Percentiles rank a stretch among this genome's conserved stretches.
phyloP scores from a whole-genome alignment of 1,284 basidiomycete genomes.

The Tranzscheliella williamsii region DNA sequence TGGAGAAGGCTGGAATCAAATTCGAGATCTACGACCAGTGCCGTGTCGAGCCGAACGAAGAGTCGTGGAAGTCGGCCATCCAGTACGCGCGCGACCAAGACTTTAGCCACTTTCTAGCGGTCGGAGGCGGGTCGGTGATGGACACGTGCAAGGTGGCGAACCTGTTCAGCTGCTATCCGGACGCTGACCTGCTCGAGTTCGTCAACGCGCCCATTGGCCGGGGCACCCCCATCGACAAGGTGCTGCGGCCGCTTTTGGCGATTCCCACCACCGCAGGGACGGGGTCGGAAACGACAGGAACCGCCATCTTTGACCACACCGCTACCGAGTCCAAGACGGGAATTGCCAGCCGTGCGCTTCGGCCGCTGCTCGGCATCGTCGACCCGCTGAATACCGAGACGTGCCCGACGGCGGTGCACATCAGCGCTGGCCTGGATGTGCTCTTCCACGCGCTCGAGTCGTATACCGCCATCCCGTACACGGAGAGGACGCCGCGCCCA shows the following conservation, averaged over 20 bases:
- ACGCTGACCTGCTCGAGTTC: constrained; percentile 84
- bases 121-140: constrained; percentile 93
- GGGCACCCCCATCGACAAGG: constrained; percentile 78
- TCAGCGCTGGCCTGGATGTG: constrained; percentile 88
- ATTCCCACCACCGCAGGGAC: constrained; percentile 95
- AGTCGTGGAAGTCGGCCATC: constrained; percentile 73
- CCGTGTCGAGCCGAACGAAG: constrained; percentile 88
- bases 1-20: constrained; percentile 74
- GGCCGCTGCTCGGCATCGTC: constrained; percentile 83
- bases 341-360: constrained; percentile 86
- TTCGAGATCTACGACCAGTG: constrained; percentile 85
- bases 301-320: constrained; percentile 87
- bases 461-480: constrained; percentile 65
- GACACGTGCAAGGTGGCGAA: constrained; percentile 91
- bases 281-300: constrained; percentile 85
- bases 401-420: constrained; percentile 74
- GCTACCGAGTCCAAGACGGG: constrained; percentile 82
- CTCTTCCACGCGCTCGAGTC: constrained; percentile 90
- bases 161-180: constrained; percentile 77
- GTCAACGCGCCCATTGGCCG: constrained; percentile 95
- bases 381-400: constrained; percentile 83
- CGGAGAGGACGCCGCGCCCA: constrained; percentile 84
- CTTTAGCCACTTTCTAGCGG: constrained; percentile 76
- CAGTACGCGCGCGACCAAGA: constrained; percentile 81
- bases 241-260: constrained; percentile 82